Evolutionary conservation across 768 basidiomycete species (phyloP), one percentile per base, ranked within the genome.

Genomic region (Scleroderma citrinum): DNA sequence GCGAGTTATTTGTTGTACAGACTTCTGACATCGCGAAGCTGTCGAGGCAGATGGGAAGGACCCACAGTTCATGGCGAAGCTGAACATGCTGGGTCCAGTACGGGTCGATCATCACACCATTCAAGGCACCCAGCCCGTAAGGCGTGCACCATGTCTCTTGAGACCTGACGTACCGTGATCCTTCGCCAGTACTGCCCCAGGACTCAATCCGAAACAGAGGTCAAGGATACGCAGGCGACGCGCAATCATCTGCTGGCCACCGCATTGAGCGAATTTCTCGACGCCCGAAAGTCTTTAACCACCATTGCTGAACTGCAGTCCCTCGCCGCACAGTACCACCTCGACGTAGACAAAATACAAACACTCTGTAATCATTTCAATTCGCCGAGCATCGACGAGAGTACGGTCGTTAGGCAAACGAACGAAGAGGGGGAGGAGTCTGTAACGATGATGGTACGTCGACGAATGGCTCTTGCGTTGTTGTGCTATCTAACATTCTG

Each of bases 1-100:
- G 37, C 49, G 7, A 32, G 47, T 31, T 39, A n/a, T 29, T 7
- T 7, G 13, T 14, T 21, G 17, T 6, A 14, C 26, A 37, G 26
- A 3, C 21, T 21, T 29, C 23, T 39, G 30, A 32, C 38, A 40
- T 34, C 43, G 50, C 40, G 47, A 32, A 87, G 86, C 70, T 7
- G 81, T 87, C 56, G 72, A 79, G 47, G 67, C 60, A 46, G 87
- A 92, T 56, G 74, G 79, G n/a, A 72, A 70, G 47, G 87, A 92
- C 58, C 85, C 85, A 2, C 77, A 88, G 23, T 77, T 91, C 44
- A 62, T 86, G 56, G 71, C 77, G 31, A 88, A 85, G 55, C 66
- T 92, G 44, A 76, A 55, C 55, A 70, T 65, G 32, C 69, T 92
- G 2, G 87, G 87, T 1, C 80, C 77, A 12, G 88, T 90, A 20